These are phyloP conservation scores for Neocatenulostroma microsporum DNA, from an alignment of 2,329 filamentous ascomycete species.

Conservation along the genomic window DNA sequence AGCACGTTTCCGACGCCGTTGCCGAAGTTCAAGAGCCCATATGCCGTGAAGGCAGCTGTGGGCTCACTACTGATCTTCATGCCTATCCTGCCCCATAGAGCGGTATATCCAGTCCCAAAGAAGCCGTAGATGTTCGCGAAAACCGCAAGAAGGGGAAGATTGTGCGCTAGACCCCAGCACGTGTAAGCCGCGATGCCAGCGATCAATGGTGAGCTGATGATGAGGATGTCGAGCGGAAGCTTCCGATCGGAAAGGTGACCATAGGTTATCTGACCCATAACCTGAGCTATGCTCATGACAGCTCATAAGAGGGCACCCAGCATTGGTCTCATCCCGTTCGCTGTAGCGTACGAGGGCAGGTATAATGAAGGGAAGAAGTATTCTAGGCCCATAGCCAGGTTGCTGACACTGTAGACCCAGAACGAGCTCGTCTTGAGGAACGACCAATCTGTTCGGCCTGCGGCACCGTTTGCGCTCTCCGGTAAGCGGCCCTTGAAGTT, in stretches of 20 bases:
- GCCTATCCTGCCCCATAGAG: conserved; percentile 22
- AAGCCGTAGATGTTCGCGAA: conserved; percentile 40
- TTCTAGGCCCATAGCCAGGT: conserved; percentile 32
- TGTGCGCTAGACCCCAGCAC: conserved; percentile 41
- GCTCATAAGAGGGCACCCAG: conserved; percentile 29
- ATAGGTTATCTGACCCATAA: conserved; percentile 31
- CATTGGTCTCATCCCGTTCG: conserved; percentile 20
- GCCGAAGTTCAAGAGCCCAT: conserved; percentile 20
- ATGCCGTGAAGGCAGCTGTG: conserved; percentile 16
- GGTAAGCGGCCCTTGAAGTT: conserved; percentile 30
- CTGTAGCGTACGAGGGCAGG: conserved; percentile 30
- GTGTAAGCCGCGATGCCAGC: conserved; percentile 38
- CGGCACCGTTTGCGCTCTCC: conserved; percentile 11
- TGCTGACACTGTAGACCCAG: conserved; percentile 28
- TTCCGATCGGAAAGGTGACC: conserved; percentile 34
- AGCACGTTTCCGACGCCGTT: conserved; percentile 23
- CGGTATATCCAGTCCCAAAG: conserved; percentile 38
- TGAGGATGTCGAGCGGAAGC: conserved; percentile 17
- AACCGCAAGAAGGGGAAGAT: conserved; percentile 29
- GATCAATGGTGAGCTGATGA: conserved; percentile 34
- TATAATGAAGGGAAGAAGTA: conserved; percentile 36
- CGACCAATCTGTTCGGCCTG: conserved; percentile 23
- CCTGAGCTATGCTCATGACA: conserved; percentile 30
- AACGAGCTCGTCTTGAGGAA: conserved; percentile 28
- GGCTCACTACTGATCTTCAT: conserved; percentile 17